These are phyloP conservation scores for Lupinus albus DNA, from an alignment of 306 rosid species.

Conservation along the genomic window DNA sequence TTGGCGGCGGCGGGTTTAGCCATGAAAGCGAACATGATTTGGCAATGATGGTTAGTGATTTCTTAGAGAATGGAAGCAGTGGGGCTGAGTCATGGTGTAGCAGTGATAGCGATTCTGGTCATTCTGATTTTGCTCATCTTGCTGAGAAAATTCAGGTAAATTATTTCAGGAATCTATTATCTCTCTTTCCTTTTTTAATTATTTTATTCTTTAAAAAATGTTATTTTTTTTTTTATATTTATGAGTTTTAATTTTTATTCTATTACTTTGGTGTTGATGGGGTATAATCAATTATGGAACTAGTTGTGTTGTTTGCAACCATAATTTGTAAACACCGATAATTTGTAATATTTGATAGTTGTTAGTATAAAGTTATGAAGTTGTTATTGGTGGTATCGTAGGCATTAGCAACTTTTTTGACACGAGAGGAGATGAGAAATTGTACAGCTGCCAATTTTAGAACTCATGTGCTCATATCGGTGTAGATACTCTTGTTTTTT, in stretches of 20 bases:
- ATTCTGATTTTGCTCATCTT: constrained; percentile 75
- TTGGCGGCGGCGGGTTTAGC: constrained; percentile 68
- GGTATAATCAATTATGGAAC: not conserved
- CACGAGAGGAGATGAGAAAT: too few relatives aligned
- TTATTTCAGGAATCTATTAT: not conserved
- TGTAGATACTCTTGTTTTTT: not conserved
- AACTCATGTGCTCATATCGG: not conserved
- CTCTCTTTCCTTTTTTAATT: not conserved
- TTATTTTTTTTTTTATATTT: not conserved
- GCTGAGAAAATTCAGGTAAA: constrained; percentile 76
- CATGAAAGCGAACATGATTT: constrained; percentile 92
- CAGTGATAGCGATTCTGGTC: constrained; percentile 85
- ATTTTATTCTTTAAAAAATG: not conserved
- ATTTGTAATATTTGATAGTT: not conserved
- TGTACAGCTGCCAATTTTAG: too few relatives aligned
- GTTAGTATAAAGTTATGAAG: not conserved
- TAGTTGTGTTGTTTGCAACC: not conserved
- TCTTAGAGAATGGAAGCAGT: constrained; percentile 82
- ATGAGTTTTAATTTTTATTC: too few relatives aligned
- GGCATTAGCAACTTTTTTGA: too few relatives aligned
- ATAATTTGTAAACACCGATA: too few relatives aligned
- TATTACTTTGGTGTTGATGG: not conserved
- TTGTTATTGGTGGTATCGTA: constrained; percentile 12
- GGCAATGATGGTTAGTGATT: constrained; percentile 85
- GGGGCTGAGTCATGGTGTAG: constrained; percentile 89